Evolutionary conservation across 2,329 filamentous ascomycete species (phyloP).

Genomic region (Chaetoscypha palmicola): DNA sequence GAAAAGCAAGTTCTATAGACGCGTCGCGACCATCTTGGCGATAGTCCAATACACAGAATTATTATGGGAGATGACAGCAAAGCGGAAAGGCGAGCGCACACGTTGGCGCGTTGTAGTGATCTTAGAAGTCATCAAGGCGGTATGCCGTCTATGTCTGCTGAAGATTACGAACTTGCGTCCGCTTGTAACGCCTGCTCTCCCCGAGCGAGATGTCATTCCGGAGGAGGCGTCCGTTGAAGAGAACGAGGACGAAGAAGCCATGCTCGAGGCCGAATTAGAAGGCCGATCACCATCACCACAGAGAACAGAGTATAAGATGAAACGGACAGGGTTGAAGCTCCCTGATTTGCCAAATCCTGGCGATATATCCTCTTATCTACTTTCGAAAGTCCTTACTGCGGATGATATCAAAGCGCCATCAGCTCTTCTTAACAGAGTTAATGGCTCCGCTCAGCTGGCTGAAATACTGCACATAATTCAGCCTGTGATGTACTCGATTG

Average conservation of each 20-base stretch:
- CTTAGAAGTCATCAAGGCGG: conserved; percentile 77
- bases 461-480: conserved; percentile 90
- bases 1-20: conserved; percentile 64
- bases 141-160: conserved; percentile 74
- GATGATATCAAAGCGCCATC: conserved; percentile 94
- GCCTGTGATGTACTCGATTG: conserved; percentile 78
- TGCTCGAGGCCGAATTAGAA: conserved; percentile 33
- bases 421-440: conserved; percentile 74
- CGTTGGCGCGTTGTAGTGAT: conserved; percentile 84
- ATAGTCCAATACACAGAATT: conserved; percentile 93
- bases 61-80: conserved; percentile 95
- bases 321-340: conserved; percentile 80
- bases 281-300: conserved; percentile 25
- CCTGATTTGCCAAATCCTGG: conserved; percentile 73
- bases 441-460: conserved; percentile 66
- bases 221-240: conserved; percentile 41
- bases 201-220: conserved; percentile 75
- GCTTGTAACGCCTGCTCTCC: conserved; percentile 74
- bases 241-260: conserved; percentile 36
- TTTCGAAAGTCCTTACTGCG: conserved; percentile 83
- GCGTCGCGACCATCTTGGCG: conserved; percentile 75
- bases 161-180: conserved; percentile 77
- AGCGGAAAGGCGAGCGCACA: conserved; percentile 72
- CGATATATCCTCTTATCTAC: conserved; percentile 80
- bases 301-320: conserved; percentile 74